These are phyloP conservation scores for Pyrrhoderma lamaoense DNA, from an alignment of 1,284 basidiomycete genomes.

Conservation along the genomic window DNA sequence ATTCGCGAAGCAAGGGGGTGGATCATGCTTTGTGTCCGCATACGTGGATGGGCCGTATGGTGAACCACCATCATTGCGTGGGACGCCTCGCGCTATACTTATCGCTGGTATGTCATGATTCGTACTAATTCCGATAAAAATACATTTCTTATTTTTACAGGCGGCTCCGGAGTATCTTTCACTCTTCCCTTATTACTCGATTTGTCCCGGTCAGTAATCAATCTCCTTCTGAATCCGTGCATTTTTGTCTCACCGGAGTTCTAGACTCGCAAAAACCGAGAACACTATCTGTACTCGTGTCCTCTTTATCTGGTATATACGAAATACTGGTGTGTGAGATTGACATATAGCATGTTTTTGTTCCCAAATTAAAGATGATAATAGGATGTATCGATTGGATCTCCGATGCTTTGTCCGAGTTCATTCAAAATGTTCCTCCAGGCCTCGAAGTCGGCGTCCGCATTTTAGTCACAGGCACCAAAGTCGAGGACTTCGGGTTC, in stretches of 20 bases:
- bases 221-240: not conserved
- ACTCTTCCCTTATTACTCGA: constrained; percentile 31
- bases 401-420: constrained; percentile 21
- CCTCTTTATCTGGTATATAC: constrained; percentile 31
- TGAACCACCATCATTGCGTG: constrained; percentile 29
- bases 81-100: constrained; percentile 28
- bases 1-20: constrained; percentile 4
- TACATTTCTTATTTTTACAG: constrained; percentile 19
- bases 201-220: constrained; percentile 26
- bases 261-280: not conserved
- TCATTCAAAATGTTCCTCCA: not conserved
- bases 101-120: constrained; percentile 28
- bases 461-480: constrained; percentile 7
- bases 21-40: constrained; percentile 19
- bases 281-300: constrained; percentile 23
- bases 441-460: constrained; percentile 3
- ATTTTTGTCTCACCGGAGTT: too few relatives aligned
- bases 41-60: constrained; percentile 36
- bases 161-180: constrained; percentile 33
- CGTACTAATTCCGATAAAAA: too few relatives aligned
- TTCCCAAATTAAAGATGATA: too few relatives aligned
- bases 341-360: too few relatives aligned
- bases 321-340: constrained; percentile 24
- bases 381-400: constrained; percentile 30
- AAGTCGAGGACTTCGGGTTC: not conserved